A percentile compares a stretch with the other conserved stretches of the same genome.
These are phyloP conservation scores for Penicillium silybi DNA, from an alignment of 495 filamentous ascomycete genomes.

Conservation along the genomic window DNA sequence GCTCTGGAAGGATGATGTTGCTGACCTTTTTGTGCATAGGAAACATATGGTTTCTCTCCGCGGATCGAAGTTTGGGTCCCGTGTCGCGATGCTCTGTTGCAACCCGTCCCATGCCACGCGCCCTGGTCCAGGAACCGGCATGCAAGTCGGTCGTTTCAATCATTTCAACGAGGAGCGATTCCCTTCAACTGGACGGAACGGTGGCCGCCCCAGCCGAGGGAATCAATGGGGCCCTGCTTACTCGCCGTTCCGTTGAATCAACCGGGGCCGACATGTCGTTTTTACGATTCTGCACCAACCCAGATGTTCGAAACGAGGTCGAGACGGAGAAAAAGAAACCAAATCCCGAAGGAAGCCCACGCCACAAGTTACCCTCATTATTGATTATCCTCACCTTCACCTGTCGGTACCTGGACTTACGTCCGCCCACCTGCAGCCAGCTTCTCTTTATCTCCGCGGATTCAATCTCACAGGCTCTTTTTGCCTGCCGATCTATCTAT, in stretches of 20 bases:
- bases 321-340: background rate
- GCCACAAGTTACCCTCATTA: background rate
- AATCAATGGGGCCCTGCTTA: constrained; percentile 39
- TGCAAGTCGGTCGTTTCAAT: constrained; percentile 54
- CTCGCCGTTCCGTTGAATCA: constrained; percentile 33
- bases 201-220: constrained; percentile 33
- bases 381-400: constrained; percentile 4
- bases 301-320: background rate
- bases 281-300: background rate
- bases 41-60: constrained; percentile 99
- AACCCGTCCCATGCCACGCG: constrained; percentile 84
- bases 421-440: constrained; percentile 1
- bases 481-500: constrained; percentile 18
- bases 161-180: constrained; percentile 53
- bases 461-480: constrained; percentile 11
- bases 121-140: constrained; percentile 73
- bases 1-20: background rate
- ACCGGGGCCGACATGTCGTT: background rate
- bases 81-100: constrained; percentile 97
- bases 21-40: constrained; percentile 27
- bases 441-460: constrained; percentile 5
- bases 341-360: background rate
- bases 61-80: constrained; percentile 96
- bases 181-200: constrained; percentile 22
- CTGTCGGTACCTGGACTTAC: background rate